Evolutionary conservation across 2,329 filamentous ascomycete genomes (phyloP), one percentile per base, ranked within the genome.

Genomic region (Fusarium chlamydosporum): DNA sequence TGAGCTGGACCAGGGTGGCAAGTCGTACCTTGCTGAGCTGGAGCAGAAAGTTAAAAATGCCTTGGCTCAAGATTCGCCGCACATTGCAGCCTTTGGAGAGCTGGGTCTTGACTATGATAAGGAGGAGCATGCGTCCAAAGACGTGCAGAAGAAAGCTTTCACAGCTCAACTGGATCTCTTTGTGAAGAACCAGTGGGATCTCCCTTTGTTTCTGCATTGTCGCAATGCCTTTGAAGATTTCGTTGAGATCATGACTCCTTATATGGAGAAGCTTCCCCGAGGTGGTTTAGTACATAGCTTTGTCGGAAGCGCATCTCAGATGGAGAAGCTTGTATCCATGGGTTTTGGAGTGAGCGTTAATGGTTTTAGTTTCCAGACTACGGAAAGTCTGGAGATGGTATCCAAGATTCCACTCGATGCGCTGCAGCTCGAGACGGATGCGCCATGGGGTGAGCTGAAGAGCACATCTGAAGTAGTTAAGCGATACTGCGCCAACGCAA

Each of bases 91-190:
- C 2, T 85, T 82, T 58, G 84, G 83, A 3, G 84, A 86, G 48
- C 74, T 86, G 3, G 83, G 84, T 0, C 75, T 86, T 2, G 84
- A 86, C 51, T 86, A 85, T 41, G 83, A 84, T 38, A 78, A 82
- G 6, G 75, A 84, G 5, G 75, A 79, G 0, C 77, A 79, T 4
- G 82, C 82, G 0, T 73, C 79, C 12, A 83, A 82, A 33, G 72
- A 75, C 1, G 65, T 72, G 27, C 73, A 75, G 60, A 67, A 63
- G 31, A 53, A 64, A 10, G 69, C 73, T 1, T 75, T 75, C 12
- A 70, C 67, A 41, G 64, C 71, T 2, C 73, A 75, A 38, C 31
- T 75, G 27, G 69, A 75, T 13, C 62, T 75, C 3, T 71, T 75
- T 50, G 71, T 75, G 11, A 56, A 61, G 11, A 74, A 72, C 4